Evolutionary conservation across 768 basidiomycete genomes (phyloP).

Genomic region (Chiua virens): DNA sequence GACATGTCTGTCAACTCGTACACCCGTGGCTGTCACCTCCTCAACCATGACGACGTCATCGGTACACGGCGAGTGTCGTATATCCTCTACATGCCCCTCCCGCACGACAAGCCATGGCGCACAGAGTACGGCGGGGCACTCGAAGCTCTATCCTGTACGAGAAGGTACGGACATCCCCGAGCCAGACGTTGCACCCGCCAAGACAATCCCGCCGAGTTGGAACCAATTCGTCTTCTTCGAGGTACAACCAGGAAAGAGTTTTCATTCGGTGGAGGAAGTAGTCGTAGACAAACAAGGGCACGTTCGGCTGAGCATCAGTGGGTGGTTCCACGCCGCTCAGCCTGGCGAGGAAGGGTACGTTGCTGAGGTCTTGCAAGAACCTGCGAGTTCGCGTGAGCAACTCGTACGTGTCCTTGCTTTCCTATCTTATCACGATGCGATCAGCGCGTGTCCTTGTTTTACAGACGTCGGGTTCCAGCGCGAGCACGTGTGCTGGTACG

Average conservation of each 20-base stretch:
- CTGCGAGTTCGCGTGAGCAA: constrained; percentile 90
- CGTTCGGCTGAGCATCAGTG: constrained; percentile 84
- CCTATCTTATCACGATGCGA: background rate
- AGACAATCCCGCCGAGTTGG: constrained; percentile 77
- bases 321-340: constrained; percentile 95
- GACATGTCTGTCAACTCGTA: constrained; percentile 96
- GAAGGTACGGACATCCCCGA: constrained; percentile 59
- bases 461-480: constrained; percentile 62
- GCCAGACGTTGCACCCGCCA: constrained; percentile 64
- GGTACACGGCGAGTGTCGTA: constrained; percentile 92
- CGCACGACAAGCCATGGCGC: constrained; percentile 74
- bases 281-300: constrained; percentile 74
- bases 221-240: constrained; percentile 87
- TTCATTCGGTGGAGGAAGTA: constrained; percentile 97
- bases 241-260: constrained; percentile 94
- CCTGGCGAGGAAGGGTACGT: constrained; percentile 88
- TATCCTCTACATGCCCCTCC: constrained; percentile 93
- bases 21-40: constrained; percentile 86
- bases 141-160: constrained; percentile 83
- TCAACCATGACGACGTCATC: constrained; percentile 99
- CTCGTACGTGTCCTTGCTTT: constrained; percentile 59
- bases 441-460: background rate
- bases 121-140: constrained; percentile 91
- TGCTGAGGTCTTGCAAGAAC: constrained; percentile 58
- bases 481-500: constrained; percentile 19